Conservation (phyloP, 768 basidiomycete genomes). For the Auricularia sp. region DNA sequence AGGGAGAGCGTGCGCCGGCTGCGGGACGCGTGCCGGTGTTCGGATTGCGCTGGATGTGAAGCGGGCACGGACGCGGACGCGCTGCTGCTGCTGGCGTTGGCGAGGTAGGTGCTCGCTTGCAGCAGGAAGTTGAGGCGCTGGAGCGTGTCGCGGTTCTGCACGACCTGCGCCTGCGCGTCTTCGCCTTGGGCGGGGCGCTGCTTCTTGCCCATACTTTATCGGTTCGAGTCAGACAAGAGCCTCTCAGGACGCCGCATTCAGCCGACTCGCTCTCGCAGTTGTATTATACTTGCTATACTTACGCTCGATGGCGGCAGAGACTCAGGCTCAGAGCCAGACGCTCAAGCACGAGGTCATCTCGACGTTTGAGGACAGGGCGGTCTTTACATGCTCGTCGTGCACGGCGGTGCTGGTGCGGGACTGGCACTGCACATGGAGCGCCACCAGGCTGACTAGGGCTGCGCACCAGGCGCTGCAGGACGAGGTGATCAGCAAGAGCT, state of each 20-base stretch:
- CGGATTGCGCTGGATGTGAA: background rate
- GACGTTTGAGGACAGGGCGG: no score
- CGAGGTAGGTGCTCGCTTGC: slow-evolving; percentile 62
- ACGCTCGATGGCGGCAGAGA: no score
- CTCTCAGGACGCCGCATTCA: no score
- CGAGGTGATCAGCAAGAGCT: slow-evolving; percentile 75
- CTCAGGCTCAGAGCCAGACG: no score
- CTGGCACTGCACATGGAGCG: no score
- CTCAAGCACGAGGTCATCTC: no score
- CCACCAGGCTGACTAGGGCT: no score
- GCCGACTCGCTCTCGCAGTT: no score
- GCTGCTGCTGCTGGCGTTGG: slow-evolving; percentile 22
- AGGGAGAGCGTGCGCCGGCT: slow-evolving; percentile 10
- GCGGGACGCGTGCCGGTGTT: slow-evolving; percentile 20
- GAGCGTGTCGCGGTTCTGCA: slow-evolving; percentile 63
- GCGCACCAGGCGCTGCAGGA: slow-evolving; percentile 42
- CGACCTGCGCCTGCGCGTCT: slow-evolving; percentile 34
- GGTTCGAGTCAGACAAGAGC: no score
- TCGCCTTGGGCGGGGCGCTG: slow-evolving; percentile 16
- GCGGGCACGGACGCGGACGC: background rate
- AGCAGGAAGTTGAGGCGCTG: slow-evolving; percentile 82
- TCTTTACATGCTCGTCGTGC: no score
- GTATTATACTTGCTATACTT: no score
- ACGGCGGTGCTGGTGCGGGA: no score
- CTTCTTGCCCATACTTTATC: background rate